Evolutionary conservation across 805 yeast species (phyloP), one percentile per base, ranked within the genome.

Genomic region (Metschnikowia cubensis): DNA sequence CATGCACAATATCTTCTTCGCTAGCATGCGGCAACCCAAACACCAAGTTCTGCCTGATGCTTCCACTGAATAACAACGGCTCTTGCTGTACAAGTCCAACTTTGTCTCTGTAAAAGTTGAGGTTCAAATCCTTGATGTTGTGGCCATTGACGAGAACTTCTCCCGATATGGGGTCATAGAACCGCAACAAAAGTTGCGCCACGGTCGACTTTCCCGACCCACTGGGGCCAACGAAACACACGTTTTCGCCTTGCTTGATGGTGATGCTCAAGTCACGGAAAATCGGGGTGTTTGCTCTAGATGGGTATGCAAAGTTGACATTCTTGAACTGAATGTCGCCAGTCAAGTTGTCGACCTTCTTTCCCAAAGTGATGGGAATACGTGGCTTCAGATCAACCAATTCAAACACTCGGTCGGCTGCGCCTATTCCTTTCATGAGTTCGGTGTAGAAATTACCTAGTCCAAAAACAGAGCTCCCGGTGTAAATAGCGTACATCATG

Each of bases 381-480:
- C 74, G 66, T 0, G 97, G 95, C 55, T 82, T 75, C 66, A 89
- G 76, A 53, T 87, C 94, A 52, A 85, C 82, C 45, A 92, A 73
- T 64, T 92, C 98, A 71, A 92, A 91, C 22, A 92, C 80, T 52
- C 98, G 75, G 45, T 90, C 85, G 0, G 97, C 94, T 0, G 98
- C 97, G 45, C 98, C 98, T 6, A 91, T 87, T 49, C 97, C 98
- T 70, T 92, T 92, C 97, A 92, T 92, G 51, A 92, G 72, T 66
- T 92, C 98, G 2, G 96, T 83, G 64, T 91, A 92, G 64, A 92
- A 92, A 60, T 87, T 87, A 0, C 96, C 92, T 17, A 92, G 65
- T 0, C 97, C 96, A 67, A 87, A 87, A 59, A 91, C 87, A 7
- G 97, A 89, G n/a, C 89, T 76, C 0, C 97, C 98, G 2, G 96